A percentile compares a stretch with the other conserved stretches of the same genome.
phyloP scores from a whole-genome alignment of 2,329 filamentous ascomycete genomes.

The Allantophomopsis cytisporea region DNA sequence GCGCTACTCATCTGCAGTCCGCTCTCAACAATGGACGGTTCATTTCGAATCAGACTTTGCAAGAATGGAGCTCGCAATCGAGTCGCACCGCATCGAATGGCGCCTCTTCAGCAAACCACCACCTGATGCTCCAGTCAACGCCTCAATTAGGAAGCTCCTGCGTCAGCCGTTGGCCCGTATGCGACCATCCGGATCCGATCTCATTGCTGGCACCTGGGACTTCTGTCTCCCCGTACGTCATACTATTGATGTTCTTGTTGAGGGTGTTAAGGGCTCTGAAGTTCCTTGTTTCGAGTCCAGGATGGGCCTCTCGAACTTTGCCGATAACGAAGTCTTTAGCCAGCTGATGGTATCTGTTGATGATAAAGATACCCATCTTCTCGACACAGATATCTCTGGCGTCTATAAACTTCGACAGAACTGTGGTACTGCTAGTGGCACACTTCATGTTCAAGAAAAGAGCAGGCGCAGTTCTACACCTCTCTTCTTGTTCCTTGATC shows the following conservation, averaged over 20 bases:
- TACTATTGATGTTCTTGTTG: conserved; percentile 20
- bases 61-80: conserved; percentile 23
- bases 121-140: conserved; percentile 21
- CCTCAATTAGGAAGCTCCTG: conserved; percentile 25
- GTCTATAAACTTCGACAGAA: conserved; percentile 33
- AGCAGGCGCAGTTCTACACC: conserved; percentile 4
- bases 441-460: conserved; percentile 27
- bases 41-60: conserved; percentile 24
- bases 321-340: conserved; percentile 20
- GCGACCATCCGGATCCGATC: conserved; percentile 16
- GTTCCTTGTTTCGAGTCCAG: conserved; percentile 8
- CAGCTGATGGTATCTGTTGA: conserved; percentile 23
- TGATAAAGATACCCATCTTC: conserved; percentile 13
- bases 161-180: conserved; percentile 32
- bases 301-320: conserved; percentile 5
- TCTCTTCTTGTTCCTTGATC: conserved; percentile 45
- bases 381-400: conserved; percentile 29
- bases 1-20: conserved; percentile 17
- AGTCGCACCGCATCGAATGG: conserved; percentile 25
- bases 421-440: conserved; percentile 41
- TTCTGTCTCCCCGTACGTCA: conserved; percentile 25
- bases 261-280: conserved; percentile 16
- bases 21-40: conserved; percentile 25
- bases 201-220: conserved; percentile 28
- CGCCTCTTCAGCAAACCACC: conserved; percentile 30